Evolutionary conservation across 169 alveolate species (phyloP).

Genomic region (Plasmodium gaboni): DNA sequence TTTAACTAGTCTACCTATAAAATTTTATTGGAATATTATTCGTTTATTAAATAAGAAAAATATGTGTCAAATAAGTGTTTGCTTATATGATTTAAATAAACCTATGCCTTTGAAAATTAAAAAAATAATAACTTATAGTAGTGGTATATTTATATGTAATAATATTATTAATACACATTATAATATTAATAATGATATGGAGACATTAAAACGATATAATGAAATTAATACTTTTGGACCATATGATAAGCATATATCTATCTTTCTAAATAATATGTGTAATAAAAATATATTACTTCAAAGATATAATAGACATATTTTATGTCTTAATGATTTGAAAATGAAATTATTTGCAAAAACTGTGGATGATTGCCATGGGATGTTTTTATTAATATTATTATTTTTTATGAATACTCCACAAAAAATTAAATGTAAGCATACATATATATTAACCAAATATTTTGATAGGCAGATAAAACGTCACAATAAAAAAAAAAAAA

Average conservation of each 20-base stretch:
- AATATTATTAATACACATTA: slow-evolving; percentile 68
- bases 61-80: slow-evolving; percentile 38
- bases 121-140: slow-evolving; percentile 58
- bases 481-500: neutral
- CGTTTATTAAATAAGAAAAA: slow-evolving; percentile 41
- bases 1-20: slow-evolving; percentile 66
- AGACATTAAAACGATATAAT: slow-evolving; percentile 66
- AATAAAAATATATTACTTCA: slow-evolving; percentile 40
- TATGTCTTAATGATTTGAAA: slow-evolving; percentile 61
- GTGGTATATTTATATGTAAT: slow-evolving; percentile 70
- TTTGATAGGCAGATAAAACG: slow-evolving; percentile 17
- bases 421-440: slow-evolving; percentile 9
- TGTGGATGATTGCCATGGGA: slow-evolving; percentile 59
- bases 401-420: slow-evolving; percentile 65
- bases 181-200: slow-evolving; percentile 72
- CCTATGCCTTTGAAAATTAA: slow-evolving; percentile 60
- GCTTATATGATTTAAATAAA: slow-evolving; percentile 63
- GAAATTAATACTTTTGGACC: slow-evolving; percentile 61
- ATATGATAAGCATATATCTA: slow-evolving; percentile 43
- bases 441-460: slow-evolving; percentile 34
- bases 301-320: slow-evolving; percentile 14
- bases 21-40: slow-evolving; percentile 60
- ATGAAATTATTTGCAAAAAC: slow-evolving; percentile 77
- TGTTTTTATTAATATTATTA: slow-evolving; percentile 50
- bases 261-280: slow-evolving; percentile 59